Evolutionary conservation across 129 eudicot genomes (phyloP), one percentile per base, ranked within the genome.

Genomic region (Arctium minus): DNA sequence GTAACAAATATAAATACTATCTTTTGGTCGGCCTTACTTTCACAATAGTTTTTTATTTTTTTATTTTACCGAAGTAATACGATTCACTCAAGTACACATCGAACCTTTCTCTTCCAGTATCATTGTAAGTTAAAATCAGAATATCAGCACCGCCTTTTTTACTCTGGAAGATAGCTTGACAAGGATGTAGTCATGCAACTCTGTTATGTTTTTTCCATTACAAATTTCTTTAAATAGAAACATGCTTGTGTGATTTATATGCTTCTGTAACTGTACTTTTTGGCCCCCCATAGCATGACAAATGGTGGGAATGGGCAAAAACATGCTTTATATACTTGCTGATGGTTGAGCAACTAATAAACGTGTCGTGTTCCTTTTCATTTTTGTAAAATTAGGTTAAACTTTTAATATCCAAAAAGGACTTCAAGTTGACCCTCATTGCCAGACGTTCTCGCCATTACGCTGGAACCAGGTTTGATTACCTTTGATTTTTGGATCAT

Each of bases 391-490:
- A 71, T 86, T 88, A 96, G 99, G 94, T 93, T 74, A 86, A 90
- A 81, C 87, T 90, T 76, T 75, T 91, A 72, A 72, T 90, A 78
- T 87, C 94, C 17, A 94, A 87, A 18, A 87, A 90, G 85, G 89
- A 86, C 68, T 87, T 96, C 80, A 83, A 71, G 32, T 78, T 96
- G 83, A 90, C 91, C 60, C 94, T 96, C 79, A 89, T 96, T 80
- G 98, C 99, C 29, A 91, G 99, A 86, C 90, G 99, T 46, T 96
- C 99, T 17, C 97, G 98, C 65, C 97, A 96, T 83, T 96, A 96
- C 33, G 99, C 99, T 77, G 99, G 99, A 74, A 96, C 99, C 87
- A 96, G 99, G 99, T 96, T 78, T 64, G 82, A 37, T 71, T 48
- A 70, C 75, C 42, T 60, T 71, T 74, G 38, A 10, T 32, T 10